phyloP scores from a whole-genome alignment of 2,329 filamentous ascomycete genomes.

The Diaporthe sp. region DNA sequence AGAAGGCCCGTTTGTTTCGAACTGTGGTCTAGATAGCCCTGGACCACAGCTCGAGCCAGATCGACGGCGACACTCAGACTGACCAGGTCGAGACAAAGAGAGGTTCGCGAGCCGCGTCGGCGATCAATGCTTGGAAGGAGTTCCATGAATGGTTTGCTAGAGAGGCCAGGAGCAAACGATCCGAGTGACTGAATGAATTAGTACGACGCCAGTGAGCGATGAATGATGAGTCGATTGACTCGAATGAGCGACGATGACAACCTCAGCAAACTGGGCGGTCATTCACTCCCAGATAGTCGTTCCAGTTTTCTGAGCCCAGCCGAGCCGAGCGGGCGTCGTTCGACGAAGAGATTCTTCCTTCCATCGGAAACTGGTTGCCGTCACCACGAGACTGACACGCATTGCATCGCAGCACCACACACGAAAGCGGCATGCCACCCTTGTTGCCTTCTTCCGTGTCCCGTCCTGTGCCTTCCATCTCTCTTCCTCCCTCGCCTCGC shows the following conservation, averaged over 20 bases:
- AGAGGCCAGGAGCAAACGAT: not conserved
- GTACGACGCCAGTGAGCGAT: not conserved
- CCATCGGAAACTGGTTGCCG: not conserved
- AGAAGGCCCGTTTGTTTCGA: conserved; percentile 10
- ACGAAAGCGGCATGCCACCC: conserved; percentile 20
- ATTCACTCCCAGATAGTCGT: not conserved
- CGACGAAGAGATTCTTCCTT: not conserved
- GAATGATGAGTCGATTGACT: not conserved
- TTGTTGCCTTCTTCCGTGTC: conserved; percentile 9
- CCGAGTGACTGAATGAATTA: too few relatives aligned
- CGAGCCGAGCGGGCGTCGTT: not conserved
- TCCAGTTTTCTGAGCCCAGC: not conserved
- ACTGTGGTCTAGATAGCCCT: not conserved
- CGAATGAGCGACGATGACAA: not conserved
- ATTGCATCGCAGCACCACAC: conserved; percentile 3
- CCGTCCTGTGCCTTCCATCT: not conserved
- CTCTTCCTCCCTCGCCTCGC: not conserved
- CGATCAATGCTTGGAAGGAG: conserved; percentile 21
- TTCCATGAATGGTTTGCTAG: not conserved
- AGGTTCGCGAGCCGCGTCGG: not conserved
- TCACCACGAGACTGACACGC: conserved; percentile 17
- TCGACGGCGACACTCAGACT: conserved; percentile 3
- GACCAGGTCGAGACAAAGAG: not conserved
- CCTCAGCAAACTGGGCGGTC: not conserved
- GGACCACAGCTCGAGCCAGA: not conserved